These are phyloP conservation scores for Ashbya aceris DNA, from an alignment of 1,139 yeast species.

Conservation along the genomic window DNA sequence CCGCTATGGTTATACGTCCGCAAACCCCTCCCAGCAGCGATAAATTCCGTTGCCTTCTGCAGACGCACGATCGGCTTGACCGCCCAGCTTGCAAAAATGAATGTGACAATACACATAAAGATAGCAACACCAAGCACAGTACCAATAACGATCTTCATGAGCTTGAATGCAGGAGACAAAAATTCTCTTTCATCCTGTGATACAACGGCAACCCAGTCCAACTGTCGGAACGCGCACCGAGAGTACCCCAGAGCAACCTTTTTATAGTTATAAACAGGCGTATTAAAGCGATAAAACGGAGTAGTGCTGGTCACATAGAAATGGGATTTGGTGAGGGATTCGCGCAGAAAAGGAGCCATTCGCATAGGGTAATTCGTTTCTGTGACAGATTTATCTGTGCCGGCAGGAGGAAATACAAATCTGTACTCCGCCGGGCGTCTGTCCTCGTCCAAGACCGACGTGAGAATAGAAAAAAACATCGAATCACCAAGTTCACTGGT, in stretches of 20 bases:
- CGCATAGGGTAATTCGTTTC: conserved; percentile 24
- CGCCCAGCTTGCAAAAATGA: conserved; percentile 78
- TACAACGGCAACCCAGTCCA: conserved; percentile 70
- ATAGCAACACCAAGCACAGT: conserved; percentile 74
- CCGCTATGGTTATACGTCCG: conserved; percentile 10
- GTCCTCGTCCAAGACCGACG: conserved; percentile 23
- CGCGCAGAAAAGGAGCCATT: conserved; percentile 19
- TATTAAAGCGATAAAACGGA: conserved; percentile 33
- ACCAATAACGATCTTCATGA: conserved; percentile 66
- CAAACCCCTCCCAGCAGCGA: conserved; percentile 33
- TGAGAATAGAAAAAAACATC: conserved; percentile 35
- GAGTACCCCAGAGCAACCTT: conserved; percentile 66
- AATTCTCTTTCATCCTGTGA: conserved; percentile 56
- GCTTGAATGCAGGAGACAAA: conserved; percentile 50
- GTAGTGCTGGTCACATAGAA: conserved; percentile 46
- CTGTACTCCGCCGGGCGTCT: conserved; percentile 29
- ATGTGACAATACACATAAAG: conserved; percentile 62
- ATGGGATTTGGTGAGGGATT: conserved; percentile 24
- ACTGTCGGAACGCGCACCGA: conserved; percentile 40
- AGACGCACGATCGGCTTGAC: conserved; percentile 75
- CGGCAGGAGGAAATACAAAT: conserved; percentile 32
- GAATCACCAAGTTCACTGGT: conserved; percentile 38
- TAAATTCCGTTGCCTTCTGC: conserved; percentile 73
- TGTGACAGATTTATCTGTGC: conserved; percentile 5
- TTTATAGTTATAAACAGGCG: no score